Evolutionary conservation across 2,329 filamentous ascomycete genomes (phyloP).

Genomic region (Pestalotiopsis fici): DNA sequence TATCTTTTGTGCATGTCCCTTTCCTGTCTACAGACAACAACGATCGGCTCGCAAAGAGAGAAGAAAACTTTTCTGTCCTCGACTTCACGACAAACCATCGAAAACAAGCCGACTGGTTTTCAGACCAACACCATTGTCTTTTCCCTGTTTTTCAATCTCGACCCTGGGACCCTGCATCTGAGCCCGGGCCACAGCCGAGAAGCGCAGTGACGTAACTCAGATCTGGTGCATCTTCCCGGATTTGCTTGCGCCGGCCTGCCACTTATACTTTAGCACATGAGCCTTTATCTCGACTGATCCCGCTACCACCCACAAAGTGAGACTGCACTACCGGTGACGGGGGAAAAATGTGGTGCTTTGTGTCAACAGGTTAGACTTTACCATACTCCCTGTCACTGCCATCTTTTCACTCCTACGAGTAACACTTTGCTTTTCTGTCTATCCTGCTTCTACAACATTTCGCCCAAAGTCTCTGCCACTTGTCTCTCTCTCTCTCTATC

Average conservation of each 20-base stretch:
- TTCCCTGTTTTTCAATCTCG: constrained; percentile 3
- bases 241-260: background rate
- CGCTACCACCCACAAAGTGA: background rate
- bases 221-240: constrained; percentile 2
- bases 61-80: background rate
- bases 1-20: background rate
- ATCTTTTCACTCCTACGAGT: background rate
- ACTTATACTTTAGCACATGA: constrained; percentile 7
- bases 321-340: background rate
- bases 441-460: background rate
- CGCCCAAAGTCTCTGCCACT: no score
- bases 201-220: constrained; percentile 1
- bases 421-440: background rate
- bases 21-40: background rate
- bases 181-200: constrained; percentile 8
- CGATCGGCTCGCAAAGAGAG: no score
- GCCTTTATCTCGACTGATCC: background rate
- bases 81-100: background rate
- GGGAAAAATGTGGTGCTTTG: constrained; percentile 8
- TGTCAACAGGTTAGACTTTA: constrained; percentile 9
- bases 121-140: background rate
- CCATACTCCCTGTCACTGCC: background rate
- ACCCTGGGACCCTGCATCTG: constrained; percentile 9
- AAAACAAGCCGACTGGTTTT: background rate
- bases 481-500: no score